phyloP scores from a whole-genome alignment of 2,329 filamentous ascomycete species.

The Calonectria honghensis region DNA sequence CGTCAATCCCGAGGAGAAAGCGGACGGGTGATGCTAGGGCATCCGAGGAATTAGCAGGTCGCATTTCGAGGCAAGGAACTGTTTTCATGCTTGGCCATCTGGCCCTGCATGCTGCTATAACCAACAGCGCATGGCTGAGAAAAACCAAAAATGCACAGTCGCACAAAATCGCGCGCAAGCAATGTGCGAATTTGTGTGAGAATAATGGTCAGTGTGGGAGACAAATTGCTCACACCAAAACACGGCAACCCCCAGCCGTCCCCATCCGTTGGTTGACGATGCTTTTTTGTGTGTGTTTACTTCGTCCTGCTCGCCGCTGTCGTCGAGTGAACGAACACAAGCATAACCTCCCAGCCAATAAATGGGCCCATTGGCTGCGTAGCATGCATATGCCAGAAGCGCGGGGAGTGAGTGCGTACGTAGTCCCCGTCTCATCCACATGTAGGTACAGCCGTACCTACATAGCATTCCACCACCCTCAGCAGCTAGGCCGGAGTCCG shows the following conservation, averaged over 20 bases:
- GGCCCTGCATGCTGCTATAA: slow-evolving; percentile 10
- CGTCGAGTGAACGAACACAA: slow-evolving; percentile 37
- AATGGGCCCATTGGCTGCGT: slow-evolving; percentile 26
- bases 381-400: slow-evolving; percentile 37
- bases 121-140: neutral
- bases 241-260: neutral
- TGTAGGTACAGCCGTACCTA: slow-evolving; percentile 36
- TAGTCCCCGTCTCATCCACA: slow-evolving; percentile 14
- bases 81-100: neutral
- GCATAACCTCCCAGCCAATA: slow-evolving; percentile 29
- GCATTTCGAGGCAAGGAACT: neutral
- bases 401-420: slow-evolving; percentile 28
- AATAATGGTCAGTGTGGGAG: neutral
- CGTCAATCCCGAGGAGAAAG: slow-evolving; percentile 1
- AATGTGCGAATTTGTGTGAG: slow-evolving; percentile 12
- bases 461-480: slow-evolving; percentile 21
- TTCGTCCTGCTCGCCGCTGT: slow-evolving; percentile 14
- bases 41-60: neutral
- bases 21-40: neutral
- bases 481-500: neutral
- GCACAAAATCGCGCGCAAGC: neutral
- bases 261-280: slow-evolving; percentile 10
- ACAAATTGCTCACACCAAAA: slow-evolving; percentile 24
- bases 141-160: neutral
- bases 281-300: slow-evolving; percentile 22